phyloP scores from a whole-genome alignment of 441 rosid species.

The Dalechampia spathulata region DNA sequence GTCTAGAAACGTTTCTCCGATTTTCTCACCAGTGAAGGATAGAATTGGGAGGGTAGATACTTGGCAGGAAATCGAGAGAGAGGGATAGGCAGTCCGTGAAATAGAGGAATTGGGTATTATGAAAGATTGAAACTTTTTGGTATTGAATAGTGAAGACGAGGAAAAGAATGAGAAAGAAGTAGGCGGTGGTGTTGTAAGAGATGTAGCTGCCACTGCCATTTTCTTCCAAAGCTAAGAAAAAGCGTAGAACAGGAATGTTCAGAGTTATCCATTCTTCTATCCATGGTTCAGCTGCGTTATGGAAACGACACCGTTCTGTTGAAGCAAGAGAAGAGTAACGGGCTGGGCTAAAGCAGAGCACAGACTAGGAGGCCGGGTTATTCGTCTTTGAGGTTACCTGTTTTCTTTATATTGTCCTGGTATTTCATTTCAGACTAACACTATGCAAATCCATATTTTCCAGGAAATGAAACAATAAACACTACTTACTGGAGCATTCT shows the following conservation, averaged over 20 bases:
- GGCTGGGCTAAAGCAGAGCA: no score
- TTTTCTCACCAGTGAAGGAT: slow-evolving; percentile 70
- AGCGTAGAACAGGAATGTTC: background rate
- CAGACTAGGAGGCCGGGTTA: no score
- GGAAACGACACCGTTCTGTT: no score
- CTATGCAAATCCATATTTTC: no score
- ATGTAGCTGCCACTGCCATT: slow-evolving; percentile 8
- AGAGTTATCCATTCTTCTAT: background rate
- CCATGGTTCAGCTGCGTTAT: background rate
- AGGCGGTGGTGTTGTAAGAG: slow-evolving; percentile 10
- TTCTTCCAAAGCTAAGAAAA: background rate
- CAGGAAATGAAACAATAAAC: no score
- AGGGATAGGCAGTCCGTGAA: slow-evolving; percentile 22
- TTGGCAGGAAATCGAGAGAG: slow-evolving; percentile 45
- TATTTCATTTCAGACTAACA: no score
- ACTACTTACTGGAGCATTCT: no score
- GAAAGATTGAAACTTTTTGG: slow-evolving; percentile 17
- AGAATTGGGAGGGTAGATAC: slow-evolving; percentile 57
- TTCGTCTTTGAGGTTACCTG: no score
- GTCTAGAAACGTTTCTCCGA: slow-evolving; percentile 80
- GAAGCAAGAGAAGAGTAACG: no score
- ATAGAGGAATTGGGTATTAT: slow-evolving; percentile 21
- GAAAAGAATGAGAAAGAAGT: slow-evolving; percentile 69
- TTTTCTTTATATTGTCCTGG: no score
- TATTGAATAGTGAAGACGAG: slow-evolving; percentile 47